Evolutionary conservation across 805 yeast species (phyloP).

Genomic region (Candida sithepensis): DNA sequence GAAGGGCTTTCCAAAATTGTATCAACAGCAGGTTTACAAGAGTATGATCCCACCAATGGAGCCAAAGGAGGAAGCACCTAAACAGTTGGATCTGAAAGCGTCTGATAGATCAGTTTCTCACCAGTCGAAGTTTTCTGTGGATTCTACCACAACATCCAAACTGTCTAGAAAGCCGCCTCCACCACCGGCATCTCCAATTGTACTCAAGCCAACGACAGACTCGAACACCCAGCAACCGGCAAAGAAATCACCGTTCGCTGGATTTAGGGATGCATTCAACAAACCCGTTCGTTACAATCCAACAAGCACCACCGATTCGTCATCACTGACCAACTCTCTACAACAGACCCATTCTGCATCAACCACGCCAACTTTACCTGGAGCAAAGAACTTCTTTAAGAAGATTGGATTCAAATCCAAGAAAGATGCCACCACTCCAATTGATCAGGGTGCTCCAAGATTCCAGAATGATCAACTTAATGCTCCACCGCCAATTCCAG

Average conservation of each 20-base stretch:
- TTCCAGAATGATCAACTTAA: not conserved
- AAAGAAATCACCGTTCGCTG: conserved; percentile 20
- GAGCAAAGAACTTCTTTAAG: conserved; percentile 20
- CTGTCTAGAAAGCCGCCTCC: conserved; percentile 21
- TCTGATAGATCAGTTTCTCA: not conserved
- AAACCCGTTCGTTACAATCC: conserved; percentile 14
- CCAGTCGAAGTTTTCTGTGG: not conserved
- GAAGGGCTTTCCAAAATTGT: not conserved
- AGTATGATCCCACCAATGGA: conserved; percentile 5
- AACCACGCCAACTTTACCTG: conserved; percentile 14
- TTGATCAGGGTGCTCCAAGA: conserved; percentile 5
- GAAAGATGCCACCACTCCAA: conserved; percentile 1
- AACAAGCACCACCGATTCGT: not conserved
- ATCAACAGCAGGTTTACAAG: conserved; percentile 1
- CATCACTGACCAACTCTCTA: not conserved
- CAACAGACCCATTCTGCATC: not conserved
- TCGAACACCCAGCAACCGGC: not conserved
- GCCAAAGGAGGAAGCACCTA: not conserved
- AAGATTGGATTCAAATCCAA: conserved; percentile 19
- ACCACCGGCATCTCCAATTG: conserved; percentile 11
- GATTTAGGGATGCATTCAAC: conserved; percentile 20
- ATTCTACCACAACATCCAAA: conserved; percentile 3
- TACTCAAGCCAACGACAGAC: not conserved
- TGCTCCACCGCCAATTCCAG: not conserved
- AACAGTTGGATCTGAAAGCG: not conserved